These are phyloP conservation scores for Coniosporium tulheliwenetii DNA, from an alignment of 2,329 filamentous ascomycete species.

Conservation along the genomic window DNA sequence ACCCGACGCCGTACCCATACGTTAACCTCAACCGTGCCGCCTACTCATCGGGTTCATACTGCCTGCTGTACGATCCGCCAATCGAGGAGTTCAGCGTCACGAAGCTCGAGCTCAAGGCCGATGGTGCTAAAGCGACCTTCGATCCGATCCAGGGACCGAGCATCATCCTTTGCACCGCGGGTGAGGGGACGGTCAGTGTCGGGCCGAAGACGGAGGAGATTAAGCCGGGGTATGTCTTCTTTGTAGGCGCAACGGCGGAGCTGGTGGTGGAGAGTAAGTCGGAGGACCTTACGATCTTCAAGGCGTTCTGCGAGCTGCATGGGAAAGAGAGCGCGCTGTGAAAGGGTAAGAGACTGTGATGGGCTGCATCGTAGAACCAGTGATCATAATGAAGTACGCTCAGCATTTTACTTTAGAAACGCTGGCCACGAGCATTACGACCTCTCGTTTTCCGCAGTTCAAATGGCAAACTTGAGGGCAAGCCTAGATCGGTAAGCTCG, in stretches of 20 bases:
- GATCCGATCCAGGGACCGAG: constrained; percentile 78
- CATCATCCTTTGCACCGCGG: constrained; percentile 79
- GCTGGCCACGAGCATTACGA: too few species aligned
- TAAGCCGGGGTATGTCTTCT: constrained; percentile 34
- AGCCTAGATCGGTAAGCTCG: background rate
- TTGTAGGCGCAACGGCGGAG: constrained; percentile 75
- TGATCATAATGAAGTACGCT: too few species aligned
- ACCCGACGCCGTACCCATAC: constrained; percentile 71
- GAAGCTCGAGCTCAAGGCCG: constrained; percentile 54
- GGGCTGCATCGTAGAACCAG: background rate
- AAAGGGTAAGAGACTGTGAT: background rate
- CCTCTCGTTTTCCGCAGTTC: background rate
- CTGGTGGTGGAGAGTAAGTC: constrained; percentile 54
- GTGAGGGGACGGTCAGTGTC: constrained; percentile 69
- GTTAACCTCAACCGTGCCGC: constrained; percentile 65
- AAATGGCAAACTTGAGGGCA: background rate
- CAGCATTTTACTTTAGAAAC: too few species aligned
- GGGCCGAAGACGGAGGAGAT: constrained; percentile 63
- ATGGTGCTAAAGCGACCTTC: constrained; percentile 71
- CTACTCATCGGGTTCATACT: constrained; percentile 61
- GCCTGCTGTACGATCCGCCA: constrained; percentile 76
- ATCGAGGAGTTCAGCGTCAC: constrained; percentile 95
- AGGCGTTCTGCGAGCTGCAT: constrained; percentile 80
- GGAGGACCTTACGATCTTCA: constrained; percentile 73
- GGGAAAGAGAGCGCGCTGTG: constrained; percentile 18